Base-by-base conservation (phyloP, 129 eudicot genomes). In the Flaveria robusta region DNA sequence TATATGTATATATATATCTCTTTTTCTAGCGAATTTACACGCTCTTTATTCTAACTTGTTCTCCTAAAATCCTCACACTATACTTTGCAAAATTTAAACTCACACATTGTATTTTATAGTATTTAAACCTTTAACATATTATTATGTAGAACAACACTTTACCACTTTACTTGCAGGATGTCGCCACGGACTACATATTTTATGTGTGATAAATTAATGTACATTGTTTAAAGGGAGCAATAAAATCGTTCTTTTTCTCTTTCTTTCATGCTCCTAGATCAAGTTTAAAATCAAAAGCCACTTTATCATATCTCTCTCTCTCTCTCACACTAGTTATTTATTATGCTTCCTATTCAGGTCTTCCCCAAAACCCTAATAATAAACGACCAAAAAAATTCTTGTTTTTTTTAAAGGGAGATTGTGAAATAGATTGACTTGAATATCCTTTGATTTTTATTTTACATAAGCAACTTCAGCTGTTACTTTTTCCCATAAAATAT, bases 221-320 rank as follows among this genome's bases (percentile, higher is more conserved):
- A n/a, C 59, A 6, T 69, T 58, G 65, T 78, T 46, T 78, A 70
- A 43, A 70, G 77, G 66, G 26, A 39, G 42, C 58, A 70, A 60
- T 63, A 51, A 79, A 71, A 64, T 65, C 67, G 63, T 79, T 79
- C 60, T 10, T 69, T 70, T 77, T 70, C 49, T 27, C 60, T 26
- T 70, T 52, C 68, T 55, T 70, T 64, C 63, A 78, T 78, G 70
- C 68, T 54, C 74, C 70, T 74, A 56, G 22, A 49, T 77, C 81
- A 69, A 58, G 62, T 70, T 77, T 68, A 77, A 78, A 69, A 69
- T 78, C 70, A 69, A 68, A 77, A 77, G 81, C 62, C 41, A 27
- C 62, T 77, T 77, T 77, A 23, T 12, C 63, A 77, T 55, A 5
- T 62, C 69, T 66, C 41, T 54, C 52, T 68, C 52, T 68, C 70